Evolutionary conservation across 495 filamentous ascomycete genomes (phyloP), one percentile per base, ranked within the genome.

Genomic region (Acidomyces sp.): DNA sequence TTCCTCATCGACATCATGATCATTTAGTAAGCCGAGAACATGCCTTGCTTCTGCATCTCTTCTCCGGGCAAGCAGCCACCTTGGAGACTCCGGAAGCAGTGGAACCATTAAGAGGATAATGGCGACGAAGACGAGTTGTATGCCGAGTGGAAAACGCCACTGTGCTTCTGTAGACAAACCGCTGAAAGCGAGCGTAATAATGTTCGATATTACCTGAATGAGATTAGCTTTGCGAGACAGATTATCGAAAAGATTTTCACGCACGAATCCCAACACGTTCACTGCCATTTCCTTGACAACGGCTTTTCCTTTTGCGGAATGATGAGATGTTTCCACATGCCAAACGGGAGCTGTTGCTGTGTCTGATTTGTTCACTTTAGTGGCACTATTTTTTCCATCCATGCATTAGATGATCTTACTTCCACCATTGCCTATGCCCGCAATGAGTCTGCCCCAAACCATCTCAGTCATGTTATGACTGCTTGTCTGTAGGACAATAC

Each of bases 381-480:
- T n/a, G n/a, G n/a, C n/a, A n/a, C n/a, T n/a, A n/a, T n/a, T n/a
- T n/a, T n/a, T n/a, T n/a, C n/a, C n/a, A n/a, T n/a, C n/a, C n/a
- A n/a, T n/a, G 35, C 64, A 11, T 36, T 12, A 3, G n/a, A n/a
- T n/a, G n/a, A 6, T 25, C 16, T 3, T 6, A 11, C 19, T 42
- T n/a, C 41, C 61, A 9, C 70, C 70, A 32, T 69, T 71, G 4
- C 70, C 70, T 26, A 72, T 60, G 6, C 67, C 65, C 33, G 67
- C 58, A 16, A 73, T 59, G 23, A 72, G 39, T 31, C 41, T 10
- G 1, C 41, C 41, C 31, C 30, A 28, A 30, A 44, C 33, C 32
- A 44, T 25, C 13, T 69, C 64, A 0, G 58, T 45, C 15, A 62
- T 47, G 6, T 57, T 62, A 25, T 55, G 63, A 10, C 68, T 53